phyloP scores from a whole-genome alignment of 768 basidiomycete species.

The Mycena floridula region DNA sequence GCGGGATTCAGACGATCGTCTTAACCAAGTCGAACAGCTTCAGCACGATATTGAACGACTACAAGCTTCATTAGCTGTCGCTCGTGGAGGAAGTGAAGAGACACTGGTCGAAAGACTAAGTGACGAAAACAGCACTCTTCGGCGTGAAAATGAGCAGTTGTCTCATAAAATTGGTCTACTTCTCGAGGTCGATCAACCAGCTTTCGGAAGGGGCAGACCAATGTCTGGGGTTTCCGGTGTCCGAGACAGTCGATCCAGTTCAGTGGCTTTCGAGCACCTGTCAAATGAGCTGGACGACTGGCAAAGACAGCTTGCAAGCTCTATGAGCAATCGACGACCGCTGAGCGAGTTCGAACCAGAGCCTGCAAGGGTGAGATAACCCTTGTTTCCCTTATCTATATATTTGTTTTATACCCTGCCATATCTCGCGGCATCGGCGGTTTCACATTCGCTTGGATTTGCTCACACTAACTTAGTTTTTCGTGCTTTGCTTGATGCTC shows the following conservation, averaged over 20 bases:
- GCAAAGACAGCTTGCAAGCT: conserved; percentile 78
- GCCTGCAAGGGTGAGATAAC: conserved; percentile 56
- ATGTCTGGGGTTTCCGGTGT: conserved; percentile 53
- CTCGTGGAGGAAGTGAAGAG: conserved; percentile 74
- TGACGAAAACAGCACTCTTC: conserved; percentile 72
- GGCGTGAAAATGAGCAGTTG: conserved; percentile 82
- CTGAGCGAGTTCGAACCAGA: conserved; percentile 68
- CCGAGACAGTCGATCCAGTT: conserved; percentile 72
- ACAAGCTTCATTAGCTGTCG: conserved; percentile 63
- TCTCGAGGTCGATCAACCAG: conserved; percentile 78
- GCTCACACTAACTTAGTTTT: conserved; percentile 28
- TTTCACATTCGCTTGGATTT: conserved; percentile 55
- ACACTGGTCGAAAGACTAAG: conserved; percentile 76
- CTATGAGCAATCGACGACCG: conserved; percentile 67
- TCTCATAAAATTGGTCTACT: conserved; percentile 89
- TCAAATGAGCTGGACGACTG: conserved; percentile 81
- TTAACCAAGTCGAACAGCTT: conserved; percentile 71
- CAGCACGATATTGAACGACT: conserved; percentile 76
- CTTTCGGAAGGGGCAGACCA: conserved; percentile 57
- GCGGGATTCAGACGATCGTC: conserved; percentile 74
- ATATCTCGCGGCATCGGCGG: conserved; percentile 37
- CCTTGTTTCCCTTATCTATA: conserved; percentile 23
- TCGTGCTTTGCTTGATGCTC: conserved; percentile 18
- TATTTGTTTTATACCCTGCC: conserved; percentile 31
- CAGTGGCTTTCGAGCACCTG: conserved; percentile 73